Conservation (phyloP, 768 basidiomycete genomes). For the Kwoniella botswanensis region DNA sequence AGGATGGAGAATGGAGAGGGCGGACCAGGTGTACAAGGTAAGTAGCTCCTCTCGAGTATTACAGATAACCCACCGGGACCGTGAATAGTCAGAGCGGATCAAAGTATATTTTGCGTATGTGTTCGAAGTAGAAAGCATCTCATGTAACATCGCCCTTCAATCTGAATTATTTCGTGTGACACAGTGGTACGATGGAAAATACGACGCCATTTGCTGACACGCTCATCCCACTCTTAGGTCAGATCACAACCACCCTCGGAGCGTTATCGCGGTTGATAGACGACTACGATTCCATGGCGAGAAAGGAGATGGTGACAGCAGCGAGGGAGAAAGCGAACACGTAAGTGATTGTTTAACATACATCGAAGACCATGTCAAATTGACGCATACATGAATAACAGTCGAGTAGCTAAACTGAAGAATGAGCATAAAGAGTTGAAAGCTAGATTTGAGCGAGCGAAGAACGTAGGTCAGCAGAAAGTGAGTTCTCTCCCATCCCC, state of each 20-base stretch:
- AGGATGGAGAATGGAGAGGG: constrained; percentile 78
- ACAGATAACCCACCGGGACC: too few relatives aligned
- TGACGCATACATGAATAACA: constrained; percentile 51
- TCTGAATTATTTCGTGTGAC: too few relatives aligned
- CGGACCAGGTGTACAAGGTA: constrained; percentile 82
- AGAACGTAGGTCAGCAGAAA: constrained; percentile 58
- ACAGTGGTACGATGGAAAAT: too few relatives aligned
- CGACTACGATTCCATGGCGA: constrained; percentile 96
- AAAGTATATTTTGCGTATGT: too few relatives aligned
- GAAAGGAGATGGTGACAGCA: constrained; percentile 91
- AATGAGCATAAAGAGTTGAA: constrained; percentile 83
- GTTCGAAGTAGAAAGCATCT: too few relatives aligned
- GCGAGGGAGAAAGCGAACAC: constrained; percentile 96
- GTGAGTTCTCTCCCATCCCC: constrained; percentile 26
- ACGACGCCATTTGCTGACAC: too few relatives aligned
- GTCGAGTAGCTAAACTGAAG: constrained; percentile 91
- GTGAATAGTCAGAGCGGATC: too few relatives aligned
- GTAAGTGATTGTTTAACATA: too few relatives aligned
- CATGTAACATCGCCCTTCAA: too few relatives aligned
- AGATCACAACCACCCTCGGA: constrained; percentile 96
- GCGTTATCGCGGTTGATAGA: constrained; percentile 93
- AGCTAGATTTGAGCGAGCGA: constrained; percentile 78
- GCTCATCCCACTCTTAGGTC: constrained; percentile 64
- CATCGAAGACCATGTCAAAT: not conserved
- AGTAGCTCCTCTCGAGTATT: constrained; percentile 44